A percentile compares a stretch with the other conserved stretches of the same genome.
phyloP scores from a whole-genome alignment of 1,139 yeast genomes.

The Blastobotrys ciferrii region DNA sequence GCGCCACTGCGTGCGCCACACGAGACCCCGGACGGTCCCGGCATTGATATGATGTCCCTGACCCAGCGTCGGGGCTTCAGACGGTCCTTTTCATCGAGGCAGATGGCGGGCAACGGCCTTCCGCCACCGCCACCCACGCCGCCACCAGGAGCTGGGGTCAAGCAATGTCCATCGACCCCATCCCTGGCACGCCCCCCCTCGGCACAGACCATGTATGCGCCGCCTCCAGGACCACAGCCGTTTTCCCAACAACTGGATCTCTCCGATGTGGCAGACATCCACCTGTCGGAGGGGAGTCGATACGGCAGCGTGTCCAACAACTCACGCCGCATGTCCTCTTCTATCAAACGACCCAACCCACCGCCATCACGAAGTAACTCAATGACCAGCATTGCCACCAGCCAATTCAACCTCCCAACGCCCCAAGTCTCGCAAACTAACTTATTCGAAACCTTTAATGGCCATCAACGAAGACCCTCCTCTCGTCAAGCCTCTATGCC shows the following conservation, averaged over 20 bases:
- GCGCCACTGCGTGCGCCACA: constrained; percentile 5
- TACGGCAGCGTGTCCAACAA: constrained; percentile 25
- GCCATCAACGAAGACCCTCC: not conserved
- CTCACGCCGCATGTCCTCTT: constrained; percentile 19
- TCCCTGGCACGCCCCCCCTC: constrained; percentile 7
- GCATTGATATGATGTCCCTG: constrained; percentile 8
- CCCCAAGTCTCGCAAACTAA: constrained; percentile 1
- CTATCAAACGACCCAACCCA: constrained; percentile 14
- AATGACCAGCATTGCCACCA: constrained; percentile 13
- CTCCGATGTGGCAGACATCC: constrained; percentile 27
- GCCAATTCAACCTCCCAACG: constrained; percentile 5
- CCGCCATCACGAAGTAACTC: constrained; percentile 21
- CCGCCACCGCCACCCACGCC: constrained; percentile 10
- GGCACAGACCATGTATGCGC: not conserved
- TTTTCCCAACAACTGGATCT: constrained; percentile 35
- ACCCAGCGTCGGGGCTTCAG: constrained; percentile 7
- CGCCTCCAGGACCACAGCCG: no score
- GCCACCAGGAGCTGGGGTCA: not conserved
- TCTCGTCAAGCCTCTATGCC: constrained; percentile 1
- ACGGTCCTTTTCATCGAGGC: not conserved
- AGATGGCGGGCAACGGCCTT: constrained; percentile 3
- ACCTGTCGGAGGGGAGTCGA: constrained; percentile 17
- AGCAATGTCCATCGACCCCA: constrained; percentile 12
- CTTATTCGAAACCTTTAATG: constrained; percentile 1
- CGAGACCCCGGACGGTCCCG: not conserved